Conservation (phyloP, 495 filamentous ascomycete species). For the Penicillium bialowiezense region DNA sequence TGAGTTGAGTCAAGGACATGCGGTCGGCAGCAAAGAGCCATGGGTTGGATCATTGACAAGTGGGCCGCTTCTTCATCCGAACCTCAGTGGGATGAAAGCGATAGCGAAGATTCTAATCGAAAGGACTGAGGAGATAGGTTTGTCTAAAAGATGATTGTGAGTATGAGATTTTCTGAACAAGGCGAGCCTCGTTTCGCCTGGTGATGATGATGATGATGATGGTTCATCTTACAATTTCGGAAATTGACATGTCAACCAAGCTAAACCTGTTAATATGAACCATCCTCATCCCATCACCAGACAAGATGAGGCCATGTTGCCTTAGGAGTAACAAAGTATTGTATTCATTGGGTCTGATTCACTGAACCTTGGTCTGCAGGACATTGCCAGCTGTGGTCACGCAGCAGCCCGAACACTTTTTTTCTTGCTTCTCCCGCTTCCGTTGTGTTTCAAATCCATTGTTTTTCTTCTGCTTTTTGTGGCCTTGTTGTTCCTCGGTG, state of each 20-base stretch:
- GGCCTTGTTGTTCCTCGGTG: neutral
- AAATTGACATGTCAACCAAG: neutral
- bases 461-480: too few relatives aligned
- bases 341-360: too few relatives aligned
- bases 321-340: too few relatives aligned
- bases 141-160: neutral
- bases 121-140: neutral
- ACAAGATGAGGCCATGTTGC: neutral
- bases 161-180: neutral
- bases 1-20: constrained; percentile 29
- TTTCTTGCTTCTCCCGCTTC: too few relatives aligned
- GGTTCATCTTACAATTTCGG: neutral
- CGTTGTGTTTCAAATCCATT: too few relatives aligned
- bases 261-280: neutral
- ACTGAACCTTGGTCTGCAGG: too few relatives aligned
- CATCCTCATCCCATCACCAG: neutral
- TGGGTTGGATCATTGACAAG: constrained; percentile 35
- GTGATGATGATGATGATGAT: neutral
- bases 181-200: neutral
- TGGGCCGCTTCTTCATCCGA: constrained; percentile 31
- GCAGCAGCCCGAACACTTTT: too few relatives aligned
- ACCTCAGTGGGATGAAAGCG: constrained; percentile 31
- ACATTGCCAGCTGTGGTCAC: too few relatives aligned
- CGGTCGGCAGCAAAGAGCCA: constrained; percentile 30
- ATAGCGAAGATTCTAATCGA: constrained; percentile 25